Base-by-base conservation (phyloP, 2,329 filamentous ascomycete genomes). In the Dendrostoma leiphaemia region DNA sequence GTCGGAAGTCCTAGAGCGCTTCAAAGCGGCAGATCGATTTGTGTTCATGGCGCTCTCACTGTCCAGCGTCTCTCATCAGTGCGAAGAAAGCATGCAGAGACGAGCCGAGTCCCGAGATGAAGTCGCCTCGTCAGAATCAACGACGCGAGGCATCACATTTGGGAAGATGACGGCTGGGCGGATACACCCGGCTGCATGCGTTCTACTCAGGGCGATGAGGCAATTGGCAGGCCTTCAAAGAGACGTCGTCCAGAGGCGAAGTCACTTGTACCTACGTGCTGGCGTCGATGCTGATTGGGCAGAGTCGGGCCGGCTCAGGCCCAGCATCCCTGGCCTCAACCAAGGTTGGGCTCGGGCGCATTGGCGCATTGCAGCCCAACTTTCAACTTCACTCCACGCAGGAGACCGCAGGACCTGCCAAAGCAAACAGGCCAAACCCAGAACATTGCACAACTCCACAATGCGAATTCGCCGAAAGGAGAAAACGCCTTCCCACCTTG, bases 331-430 rank as follows among this genome's bases (percentile, higher is more conserved):
- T 48, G 46, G 6, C 23, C 34, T 44, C 23, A 19, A 28, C 38
- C 15, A 35, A 15, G 13, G 31, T 31, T 8, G 19, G 41, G 28
- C 28, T 46, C 26, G 17, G n/a, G 26, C 19, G 43, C 43, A 46
- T 46, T 46, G 43, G 26, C 19, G 43, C 43, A 46, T 46, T 46
- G 43, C 15, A 46, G 43, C 43, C 43, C 43, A 43, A 43, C 48
- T 29, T n/a, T 44, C 40, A 44, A 44, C 21, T n/a, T 38, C 10
- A 38, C 35, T n/a, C n/a, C 35, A 38, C n/a, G n/a, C n/a, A n/a
- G n/a, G n/a, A n/a, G n/a, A n/a, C n/a, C n/a, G n/a, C n/a, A n/a
- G n/a, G n/a, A n/a, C n/a, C 35, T 38, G 29, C 15, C 15, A 28
- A 21, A 38, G 13, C 24, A 8, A n/a, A n/a, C 24, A 38, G 34